Percentiles rank a stretch among this genome's conserved stretches.
phyloP scores from a whole-genome alignment of 345 rosid genomes.

The Turnera subulata region DNA sequence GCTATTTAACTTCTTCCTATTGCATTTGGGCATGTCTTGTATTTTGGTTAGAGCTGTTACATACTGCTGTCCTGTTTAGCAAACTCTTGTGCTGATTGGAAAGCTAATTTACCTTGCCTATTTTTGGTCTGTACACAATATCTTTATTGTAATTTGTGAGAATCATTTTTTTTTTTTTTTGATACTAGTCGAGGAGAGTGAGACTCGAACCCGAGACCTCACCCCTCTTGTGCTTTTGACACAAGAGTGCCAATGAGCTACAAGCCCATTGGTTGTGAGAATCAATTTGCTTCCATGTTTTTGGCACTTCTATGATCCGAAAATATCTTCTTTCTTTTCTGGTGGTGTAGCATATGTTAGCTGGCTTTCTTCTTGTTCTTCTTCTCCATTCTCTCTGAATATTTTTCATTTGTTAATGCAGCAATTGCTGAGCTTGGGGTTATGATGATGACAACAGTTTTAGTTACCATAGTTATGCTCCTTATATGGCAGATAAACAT shows the following conservation, averaged over 20 bases:
- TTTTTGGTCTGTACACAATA: too few relatives aligned
- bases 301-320: too few relatives aligned
- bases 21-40: not conserved
- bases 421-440: slow-evolving; percentile 97
- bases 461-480: slow-evolving; percentile 95
- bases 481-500: slow-evolving; percentile 99
- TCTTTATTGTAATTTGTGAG: too few relatives aligned
- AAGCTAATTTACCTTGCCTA: not conserved
- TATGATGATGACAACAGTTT: slow-evolving; percentile 96
- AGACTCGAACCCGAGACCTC: too few relatives aligned
- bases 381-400: not conserved
- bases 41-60: not conserved
- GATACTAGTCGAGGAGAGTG: too few relatives aligned
- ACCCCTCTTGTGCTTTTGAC: too few relatives aligned
- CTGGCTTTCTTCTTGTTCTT: too few relatives aligned
- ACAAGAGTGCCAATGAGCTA: too few relatives aligned
- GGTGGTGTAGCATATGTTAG: not conserved
- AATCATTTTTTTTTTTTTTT: too few relatives aligned
- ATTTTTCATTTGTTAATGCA: slow-evolving; percentile 30
- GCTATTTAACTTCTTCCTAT: not conserved
- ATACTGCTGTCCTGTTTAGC: not conserved
- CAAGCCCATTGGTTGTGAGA: too few relatives aligned
- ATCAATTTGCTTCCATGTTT: too few relatives aligned
- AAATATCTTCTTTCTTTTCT: too few relatives aligned
- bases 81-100: not conserved